Conservation (phyloP, 768 basidiomycete species). For the Boletus vinaceobasis region DNA sequence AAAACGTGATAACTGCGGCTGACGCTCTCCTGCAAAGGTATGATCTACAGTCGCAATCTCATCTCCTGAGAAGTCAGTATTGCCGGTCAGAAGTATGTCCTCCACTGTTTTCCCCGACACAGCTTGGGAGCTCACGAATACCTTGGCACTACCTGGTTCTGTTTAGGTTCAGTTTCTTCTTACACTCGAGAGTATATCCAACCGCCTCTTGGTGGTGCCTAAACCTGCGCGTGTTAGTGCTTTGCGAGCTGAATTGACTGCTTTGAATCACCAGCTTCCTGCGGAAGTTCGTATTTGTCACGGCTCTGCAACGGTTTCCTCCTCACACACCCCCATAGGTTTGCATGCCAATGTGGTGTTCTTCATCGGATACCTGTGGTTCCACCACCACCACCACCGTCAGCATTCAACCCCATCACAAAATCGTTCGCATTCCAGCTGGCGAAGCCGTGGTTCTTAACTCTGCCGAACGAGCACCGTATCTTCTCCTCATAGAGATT, state of each 20-base stretch:
- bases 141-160: background rate
- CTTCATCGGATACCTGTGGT: conserved; percentile 59
- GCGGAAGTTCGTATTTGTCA: conserved; percentile 65
- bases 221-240: conserved; percentile 94
- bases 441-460: conserved; percentile 98
- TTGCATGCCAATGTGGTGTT: conserved; percentile 87
- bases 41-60: conserved; percentile 60
- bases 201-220: conserved; percentile 86
- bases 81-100: conserved; percentile 76
- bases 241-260: conserved; percentile 92
- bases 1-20: conserved; percentile 41
- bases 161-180: conserved; percentile 80
- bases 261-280: conserved; percentile 92
- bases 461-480: conserved; percentile 95
- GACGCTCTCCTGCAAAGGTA: conserved; percentile 67
- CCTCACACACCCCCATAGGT: conserved; percentile 43
- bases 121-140: background rate
- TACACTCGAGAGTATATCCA: conserved; percentile 87
- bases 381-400: conserved; percentile 23
- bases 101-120: background rate
- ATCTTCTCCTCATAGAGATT: conserved; percentile 88
- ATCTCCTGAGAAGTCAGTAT: conserved; percentile 81
- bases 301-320: background rate
- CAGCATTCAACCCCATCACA: conserved; percentile 72
- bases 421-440: conserved; percentile 95